Percentiles rank a stretch among this genome's conserved stretches.
Conservation (phyloP, 805 yeast species). For the Ogataea ramenticola region DNA sequence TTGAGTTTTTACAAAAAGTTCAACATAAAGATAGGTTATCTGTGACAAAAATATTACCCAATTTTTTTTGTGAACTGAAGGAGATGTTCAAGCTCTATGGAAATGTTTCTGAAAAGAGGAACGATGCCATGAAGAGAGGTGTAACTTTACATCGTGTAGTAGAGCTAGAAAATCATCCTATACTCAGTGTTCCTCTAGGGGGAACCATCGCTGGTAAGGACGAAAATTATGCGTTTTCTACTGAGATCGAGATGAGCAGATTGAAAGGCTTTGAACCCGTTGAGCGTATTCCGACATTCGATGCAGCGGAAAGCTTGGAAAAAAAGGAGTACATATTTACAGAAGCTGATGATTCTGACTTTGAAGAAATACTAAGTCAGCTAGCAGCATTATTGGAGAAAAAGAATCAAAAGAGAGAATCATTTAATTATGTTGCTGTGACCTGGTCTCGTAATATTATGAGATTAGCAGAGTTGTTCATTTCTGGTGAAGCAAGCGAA, state of each 20-base stretch:
- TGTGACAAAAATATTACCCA: constrained; percentile 53
- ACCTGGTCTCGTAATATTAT: constrained; percentile 37
- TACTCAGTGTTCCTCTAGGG: constrained; percentile 1
- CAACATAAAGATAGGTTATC: constrained; percentile 32
- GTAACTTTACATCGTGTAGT: constrained; percentile 36
- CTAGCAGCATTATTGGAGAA: not conserved
- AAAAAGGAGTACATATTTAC: not conserved
- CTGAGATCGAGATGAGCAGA: no score
- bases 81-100: constrained; percentile 45
- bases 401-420: not conserved
- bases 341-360: not conserved
- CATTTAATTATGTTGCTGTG: not conserved
- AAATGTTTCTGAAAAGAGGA: constrained; percentile 20
- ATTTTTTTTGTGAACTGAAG: constrained; percentile 64
- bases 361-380: not conserved
- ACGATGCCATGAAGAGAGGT: constrained; percentile 41
- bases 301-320: not conserved
- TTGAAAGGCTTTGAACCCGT: no score
- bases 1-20: constrained; percentile 8
- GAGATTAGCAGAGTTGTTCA: constrained; percentile 34
- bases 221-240: no score
- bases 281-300: no score
- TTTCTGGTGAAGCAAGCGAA: constrained; percentile 54
- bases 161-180: constrained; percentile 41
- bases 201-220: no score